Percentiles rank a stretch among this genome's conserved stretches.
Conservation (phyloP, 75 land plant genomes). For the Selaginella tamariscina region DNA sequence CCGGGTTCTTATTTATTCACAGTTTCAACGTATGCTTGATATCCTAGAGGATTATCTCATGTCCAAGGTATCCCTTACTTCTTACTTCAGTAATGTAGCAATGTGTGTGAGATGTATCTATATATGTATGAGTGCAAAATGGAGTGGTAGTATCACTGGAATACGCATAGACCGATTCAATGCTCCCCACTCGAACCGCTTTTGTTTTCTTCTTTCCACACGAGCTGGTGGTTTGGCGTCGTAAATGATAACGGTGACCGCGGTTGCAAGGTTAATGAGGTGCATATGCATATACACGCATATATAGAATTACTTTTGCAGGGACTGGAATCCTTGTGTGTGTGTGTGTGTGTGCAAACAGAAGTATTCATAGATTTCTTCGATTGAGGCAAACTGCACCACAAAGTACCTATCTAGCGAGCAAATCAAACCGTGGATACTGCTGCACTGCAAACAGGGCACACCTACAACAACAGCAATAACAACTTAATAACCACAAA, state of each 20-base stretch:
- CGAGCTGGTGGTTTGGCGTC: conserved; percentile 2
- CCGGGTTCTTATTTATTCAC: conserved; percentile 3
- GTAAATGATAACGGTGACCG: background rate
- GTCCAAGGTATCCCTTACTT: background rate
- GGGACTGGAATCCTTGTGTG: conserved; percentile 99
- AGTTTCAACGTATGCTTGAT: conserved; percentile 9
- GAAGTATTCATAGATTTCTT: no score
- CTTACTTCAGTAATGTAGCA: background rate
- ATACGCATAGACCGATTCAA: conserved; percentile 8
- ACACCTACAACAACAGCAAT: conserved; percentile 37
- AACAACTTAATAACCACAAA: background rate
- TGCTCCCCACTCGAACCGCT: conserved; percentile 4
- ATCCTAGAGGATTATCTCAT: background rate
- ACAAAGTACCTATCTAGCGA: no score
- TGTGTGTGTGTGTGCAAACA: no score
- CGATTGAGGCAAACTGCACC: no score
- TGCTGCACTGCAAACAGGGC: conserved; percentile 65
- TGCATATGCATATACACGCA: background rate
- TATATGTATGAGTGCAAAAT: no score
- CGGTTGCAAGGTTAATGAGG: background rate
- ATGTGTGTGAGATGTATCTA: no score
- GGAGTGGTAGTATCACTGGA: background rate
- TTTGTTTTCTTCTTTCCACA: conserved; percentile 9
- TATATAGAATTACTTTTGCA: conserved; percentile 24
- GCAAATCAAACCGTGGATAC: no score